A percentile compares a stretch with the other conserved stretches of the same genome.
These are phyloP conservation scores for Claviceps monticola DNA, from an alignment of 2,329 filamentous ascomycete species.

Conservation along the genomic window DNA sequence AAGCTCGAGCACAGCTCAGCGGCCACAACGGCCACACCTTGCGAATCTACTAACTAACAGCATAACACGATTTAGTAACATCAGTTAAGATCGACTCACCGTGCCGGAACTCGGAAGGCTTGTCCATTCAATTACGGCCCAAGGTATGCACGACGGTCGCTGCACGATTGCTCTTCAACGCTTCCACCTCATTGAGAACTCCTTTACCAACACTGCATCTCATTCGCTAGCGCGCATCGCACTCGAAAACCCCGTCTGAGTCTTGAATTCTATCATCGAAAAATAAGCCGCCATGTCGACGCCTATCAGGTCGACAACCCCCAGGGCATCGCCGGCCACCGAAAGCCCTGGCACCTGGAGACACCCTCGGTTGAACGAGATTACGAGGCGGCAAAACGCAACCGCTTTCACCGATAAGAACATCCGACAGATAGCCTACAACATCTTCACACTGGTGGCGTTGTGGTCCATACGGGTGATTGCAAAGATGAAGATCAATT, in stretches of 20 bases:
- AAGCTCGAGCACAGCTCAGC: slow-evolving; percentile 10
- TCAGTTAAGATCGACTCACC: not conserved
- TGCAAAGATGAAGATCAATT: slow-evolving; percentile 21
- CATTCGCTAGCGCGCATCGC: not conserved
- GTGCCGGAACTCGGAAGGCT: too few species aligned
- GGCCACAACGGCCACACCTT: slow-evolving; percentile 17
- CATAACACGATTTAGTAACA: slow-evolving; percentile 1
- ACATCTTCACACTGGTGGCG: slow-evolving; percentile 35
- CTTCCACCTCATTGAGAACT: not conserved
- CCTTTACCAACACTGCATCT: not conserved
- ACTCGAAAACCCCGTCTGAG: not conserved
- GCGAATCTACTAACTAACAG: slow-evolving; percentile 19
- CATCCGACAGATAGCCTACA: slow-evolving; percentile 54
- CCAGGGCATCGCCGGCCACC: slow-evolving; percentile 25
- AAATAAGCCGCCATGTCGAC: slow-evolving; percentile 15
- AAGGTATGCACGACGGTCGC: not conserved
- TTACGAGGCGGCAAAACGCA: slow-evolving; percentile 65
- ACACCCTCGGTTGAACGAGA: slow-evolving; percentile 80
- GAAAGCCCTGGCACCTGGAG: slow-evolving; percentile 72
- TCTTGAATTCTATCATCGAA: too few species aligned
- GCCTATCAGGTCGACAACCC: slow-evolving; percentile 22
- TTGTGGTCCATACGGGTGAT: slow-evolving; percentile 24
- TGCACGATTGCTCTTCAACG: not conserved
- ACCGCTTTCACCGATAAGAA: slow-evolving; percentile 70
- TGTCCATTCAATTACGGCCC: not conserved